Evolutionary conservation across 495 filamentous ascomycete genomes (phyloP).

Genomic region (Penicillium bovifimosum): DNA sequence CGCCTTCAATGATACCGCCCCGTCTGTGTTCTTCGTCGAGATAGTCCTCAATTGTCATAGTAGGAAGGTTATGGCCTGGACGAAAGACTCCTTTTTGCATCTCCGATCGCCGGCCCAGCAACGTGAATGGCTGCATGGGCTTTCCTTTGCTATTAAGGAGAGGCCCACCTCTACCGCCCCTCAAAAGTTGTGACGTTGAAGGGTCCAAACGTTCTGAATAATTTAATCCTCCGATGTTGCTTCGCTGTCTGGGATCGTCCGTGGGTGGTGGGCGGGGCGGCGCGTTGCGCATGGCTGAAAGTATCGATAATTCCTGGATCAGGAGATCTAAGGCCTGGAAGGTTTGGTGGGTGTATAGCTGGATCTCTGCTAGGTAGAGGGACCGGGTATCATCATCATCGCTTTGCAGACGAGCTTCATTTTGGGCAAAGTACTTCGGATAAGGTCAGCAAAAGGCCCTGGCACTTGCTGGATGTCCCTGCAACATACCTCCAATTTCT

Average conservation of each 20-base stretch:
- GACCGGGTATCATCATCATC: slow-evolving; percentile 77
- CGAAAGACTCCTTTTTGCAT: slow-evolving; percentile 81
- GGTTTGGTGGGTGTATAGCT: slow-evolving; percentile 67
- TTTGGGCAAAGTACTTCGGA: slow-evolving; percentile 53
- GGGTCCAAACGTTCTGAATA: slow-evolving; percentile 76
- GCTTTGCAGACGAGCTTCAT: slow-evolving; percentile 52
- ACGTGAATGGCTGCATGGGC: slow-evolving; percentile 85
- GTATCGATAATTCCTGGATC: slow-evolving; percentile 74
- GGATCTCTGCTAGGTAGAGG: slow-evolving; percentile 69
- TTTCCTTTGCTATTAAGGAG: slow-evolving; percentile 77
- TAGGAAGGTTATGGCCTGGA: slow-evolving; percentile 86
- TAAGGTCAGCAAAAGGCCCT: slow-evolving; percentile 18
- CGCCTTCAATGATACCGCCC: slow-evolving; percentile 81
- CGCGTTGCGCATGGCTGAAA: slow-evolving; percentile 60
- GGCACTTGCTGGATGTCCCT: not conserved
- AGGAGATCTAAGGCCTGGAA: slow-evolving; percentile 83
- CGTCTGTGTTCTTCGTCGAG: slow-evolving; percentile 81
- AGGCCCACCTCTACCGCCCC: slow-evolving; percentile 57
- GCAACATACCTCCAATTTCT: slow-evolving; percentile 63
- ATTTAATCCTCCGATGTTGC: slow-evolving; percentile 29
- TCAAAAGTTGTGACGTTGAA: slow-evolving; percentile 50
- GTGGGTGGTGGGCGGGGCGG: slow-evolving; percentile 20
- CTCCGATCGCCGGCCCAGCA: slow-evolving; percentile 71
- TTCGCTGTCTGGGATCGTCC: slow-evolving; percentile 49
- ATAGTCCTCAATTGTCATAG: slow-evolving; percentile 98